Evolutionary conservation across 2,329 filamentous ascomycete genomes (phyloP).

Genomic region (Grosmannia serpens): DNA sequence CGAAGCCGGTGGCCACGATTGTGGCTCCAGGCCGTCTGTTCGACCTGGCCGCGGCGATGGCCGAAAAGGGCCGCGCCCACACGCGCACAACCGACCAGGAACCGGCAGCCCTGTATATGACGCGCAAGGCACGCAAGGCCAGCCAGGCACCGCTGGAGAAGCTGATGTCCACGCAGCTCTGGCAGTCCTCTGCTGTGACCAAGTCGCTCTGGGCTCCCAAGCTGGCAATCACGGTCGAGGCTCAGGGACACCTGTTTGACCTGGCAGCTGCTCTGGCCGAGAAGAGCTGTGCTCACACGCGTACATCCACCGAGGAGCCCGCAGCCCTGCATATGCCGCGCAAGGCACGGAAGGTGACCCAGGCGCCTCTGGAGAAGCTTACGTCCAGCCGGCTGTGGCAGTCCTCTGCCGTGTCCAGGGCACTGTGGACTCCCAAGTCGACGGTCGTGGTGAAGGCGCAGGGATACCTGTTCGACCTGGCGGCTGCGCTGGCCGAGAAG

Average conservation of each 20-base stretch:
- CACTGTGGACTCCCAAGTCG: constrained; percentile 5
- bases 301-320: constrained; percentile 7
- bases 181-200: too few relatives aligned
- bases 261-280: not conserved
- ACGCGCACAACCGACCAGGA: constrained; percentile 11
- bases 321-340: constrained; percentile 10
- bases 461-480: constrained; percentile 7
- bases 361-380: not conserved
- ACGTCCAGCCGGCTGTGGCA: not conserved
- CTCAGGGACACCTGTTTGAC: constrained; percentile 5
- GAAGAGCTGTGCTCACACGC: not conserved
- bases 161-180: constrained; percentile 8
- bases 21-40: constrained; percentile 3
- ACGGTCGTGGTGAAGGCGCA: not conserved
- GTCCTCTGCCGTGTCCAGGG: not conserved
- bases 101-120: constrained; percentile 19
- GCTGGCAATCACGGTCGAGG: too few relatives aligned
- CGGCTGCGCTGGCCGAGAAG: constrained; percentile 5
- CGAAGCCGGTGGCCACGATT: not conserved
- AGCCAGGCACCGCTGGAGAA: constrained; percentile 16
- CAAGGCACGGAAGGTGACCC: constrained; percentile 10
- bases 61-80: constrained; percentile 3
- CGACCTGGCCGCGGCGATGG: constrained; percentile 6
- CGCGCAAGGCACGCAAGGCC: constrained; percentile 16
- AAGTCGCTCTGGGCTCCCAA: not conserved